phyloP scores from a whole-genome alignment of 768 basidiomycete genomes.

The Leccinum incarnatum region DNA sequence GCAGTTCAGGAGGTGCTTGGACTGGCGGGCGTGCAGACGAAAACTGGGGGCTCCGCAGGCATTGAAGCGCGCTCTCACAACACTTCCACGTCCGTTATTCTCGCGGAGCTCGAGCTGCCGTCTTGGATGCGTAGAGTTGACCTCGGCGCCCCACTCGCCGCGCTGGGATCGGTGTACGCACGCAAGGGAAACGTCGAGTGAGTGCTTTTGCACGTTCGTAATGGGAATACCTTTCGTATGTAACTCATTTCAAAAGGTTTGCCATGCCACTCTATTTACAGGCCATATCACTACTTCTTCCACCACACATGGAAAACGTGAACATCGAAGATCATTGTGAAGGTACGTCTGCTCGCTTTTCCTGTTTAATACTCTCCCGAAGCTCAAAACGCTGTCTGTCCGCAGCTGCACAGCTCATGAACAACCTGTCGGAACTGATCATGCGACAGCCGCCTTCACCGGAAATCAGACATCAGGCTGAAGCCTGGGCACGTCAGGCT shows the following conservation, averaged over 20 bases:
- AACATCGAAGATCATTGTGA: slow-evolving; percentile 53
- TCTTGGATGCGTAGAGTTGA: slow-evolving; percentile 58
- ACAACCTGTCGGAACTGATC: slow-evolving; percentile 44
- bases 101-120: slow-evolving; percentile 56
- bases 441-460: slow-evolving; percentile 38
- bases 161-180: slow-evolving; percentile 61
- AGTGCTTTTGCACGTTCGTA: slow-evolving; percentile 1
- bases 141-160: slow-evolving; percentile 65
- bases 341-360: slow-evolving; percentile 37
- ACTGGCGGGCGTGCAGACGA: slow-evolving; percentile 18
- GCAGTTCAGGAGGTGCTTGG: slow-evolving; percentile 44
- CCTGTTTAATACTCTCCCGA: not conserved
- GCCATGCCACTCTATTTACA: slow-evolving; percentile 66
- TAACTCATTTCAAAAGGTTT: slow-evolving; percentile 38
- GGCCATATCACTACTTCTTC: slow-evolving; percentile 59
- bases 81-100: slow-evolving; percentile 25
- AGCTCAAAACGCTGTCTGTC: not conserved
- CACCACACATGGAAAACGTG: slow-evolving; percentile 31
- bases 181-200: slow-evolving; percentile 48
- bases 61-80: not conserved
- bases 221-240: not conserved
- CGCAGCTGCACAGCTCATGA: slow-evolving; percentile 48
- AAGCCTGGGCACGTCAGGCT: slow-evolving; percentile 60
- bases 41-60: not conserved
- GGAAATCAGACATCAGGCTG: slow-evolving; percentile 43